Evolutionary conservation across 495 filamentous ascomycete genomes (phyloP), one percentile per base, ranked within the genome.

Genomic region (Evansstolkia leycettana): DNA sequence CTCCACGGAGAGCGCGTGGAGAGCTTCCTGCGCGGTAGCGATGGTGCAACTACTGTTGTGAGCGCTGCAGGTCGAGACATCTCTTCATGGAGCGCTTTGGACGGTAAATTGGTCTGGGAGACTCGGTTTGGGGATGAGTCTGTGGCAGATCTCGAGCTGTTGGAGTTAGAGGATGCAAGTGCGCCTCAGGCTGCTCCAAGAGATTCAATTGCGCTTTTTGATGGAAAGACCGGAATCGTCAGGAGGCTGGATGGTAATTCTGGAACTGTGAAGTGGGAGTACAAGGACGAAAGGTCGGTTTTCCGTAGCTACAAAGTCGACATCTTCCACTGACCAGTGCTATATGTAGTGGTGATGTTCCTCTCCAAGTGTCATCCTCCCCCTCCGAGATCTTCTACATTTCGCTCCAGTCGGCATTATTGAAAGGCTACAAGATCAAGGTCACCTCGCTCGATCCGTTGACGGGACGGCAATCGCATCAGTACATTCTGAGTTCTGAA

Each of bases 71-170:
- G 77, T 7, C 63, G 65, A 15, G 66, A 68, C 12, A 69, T 95
- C 28, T 70, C 76, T 14, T 74, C 78, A n/a, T 96, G 88, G 86
- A 78, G 82, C 58, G 84, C 85, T 12, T 62, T 77, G 19, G 83
- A 75, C 50, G 90, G 90, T 26, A 75, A 78, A 53, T 62, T 83
- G 48, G 73, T 67, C 24, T 99, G 92, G 82, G 69, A 72, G 29
- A 64, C 67, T 20, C 58, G 62, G 27, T 72, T 82, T 42, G 46
- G 37, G 5, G 55, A 51, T 38, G 80, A 71, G 14, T 48, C 44
- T n/a, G 70, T 85, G 19, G 74, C 67, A 51, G 88, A 90, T 57
- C 46, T 96, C 37, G 84, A 93, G 66, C 64, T 94, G 18, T 65
- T 82, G 54, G 78, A 82, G 64, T 67, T 82, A 47, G 73, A 74